A percentile compares a stretch with the other conserved stretches of the same genome.
Conservation (phyloP, 306 rosid species). For the Quercus alba region DNA sequence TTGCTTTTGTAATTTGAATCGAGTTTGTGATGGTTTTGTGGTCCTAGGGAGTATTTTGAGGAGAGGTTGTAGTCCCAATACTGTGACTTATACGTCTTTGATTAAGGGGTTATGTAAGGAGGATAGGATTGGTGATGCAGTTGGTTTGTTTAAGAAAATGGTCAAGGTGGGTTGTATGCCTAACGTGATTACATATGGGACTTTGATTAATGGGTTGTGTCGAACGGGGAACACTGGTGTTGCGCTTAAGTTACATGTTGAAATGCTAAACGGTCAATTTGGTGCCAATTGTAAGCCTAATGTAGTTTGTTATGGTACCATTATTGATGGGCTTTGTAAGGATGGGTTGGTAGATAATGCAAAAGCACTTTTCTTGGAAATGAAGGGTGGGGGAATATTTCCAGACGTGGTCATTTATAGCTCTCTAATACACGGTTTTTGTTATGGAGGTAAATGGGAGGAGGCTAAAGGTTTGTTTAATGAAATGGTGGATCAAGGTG, state of each 20-base stretch:
- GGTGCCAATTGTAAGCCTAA: constrained; percentile 29
- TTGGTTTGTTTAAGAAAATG: constrained; percentile 27
- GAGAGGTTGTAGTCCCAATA: constrained; percentile 31
- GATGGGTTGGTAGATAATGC: constrained; percentile 41
- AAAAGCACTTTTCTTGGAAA: constrained; percentile 35
- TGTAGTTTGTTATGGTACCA: constrained; percentile 21
- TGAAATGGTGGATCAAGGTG: constrained; percentile 52
- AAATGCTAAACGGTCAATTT: constrained; percentile 26
- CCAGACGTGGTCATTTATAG: constrained; percentile 38
- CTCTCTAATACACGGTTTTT: constrained; percentile 42
- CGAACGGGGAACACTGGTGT: constrained; percentile 23
- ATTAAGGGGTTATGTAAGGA: constrained; percentile 45
- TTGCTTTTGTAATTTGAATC: constrained; percentile 34
- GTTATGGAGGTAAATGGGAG: constrained; percentile 32
- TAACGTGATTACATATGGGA: constrained; percentile 25
- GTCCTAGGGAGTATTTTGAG: constrained; percentile 30
- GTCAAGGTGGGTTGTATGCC: constrained; percentile 33
- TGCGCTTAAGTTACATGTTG: constrained; percentile 39
- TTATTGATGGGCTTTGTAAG: constrained; percentile 51
- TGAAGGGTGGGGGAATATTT: constrained; percentile 30
- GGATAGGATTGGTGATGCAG: constrained; percentile 32
- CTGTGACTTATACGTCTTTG: constrained; percentile 30
- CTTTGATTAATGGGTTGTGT: constrained; percentile 45
- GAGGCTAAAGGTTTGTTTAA: constrained; percentile 31
- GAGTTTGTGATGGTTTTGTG: constrained; percentile 26